These are phyloP conservation scores for Lentinula aciculospora DNA, from an alignment of 768 basidiomycete species.

Conservation along the genomic window DNA sequence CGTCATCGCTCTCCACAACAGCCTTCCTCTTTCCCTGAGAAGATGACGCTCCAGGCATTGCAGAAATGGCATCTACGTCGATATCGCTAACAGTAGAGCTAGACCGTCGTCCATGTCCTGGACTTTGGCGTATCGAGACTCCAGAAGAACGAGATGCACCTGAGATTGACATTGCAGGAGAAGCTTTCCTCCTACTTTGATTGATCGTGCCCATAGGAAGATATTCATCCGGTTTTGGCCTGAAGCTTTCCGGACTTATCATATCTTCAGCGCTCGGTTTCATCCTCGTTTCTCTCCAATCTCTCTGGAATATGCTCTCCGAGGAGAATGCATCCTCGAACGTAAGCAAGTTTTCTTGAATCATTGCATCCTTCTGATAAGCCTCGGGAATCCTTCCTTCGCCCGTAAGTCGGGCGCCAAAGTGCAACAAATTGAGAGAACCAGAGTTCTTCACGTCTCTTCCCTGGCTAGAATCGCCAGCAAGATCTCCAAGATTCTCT, in stretches of 20 bases:
- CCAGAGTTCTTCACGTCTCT: conserved; percentile 56
- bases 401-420: conserved; percentile 60
- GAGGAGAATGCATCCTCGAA: conserved; percentile 62
- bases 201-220: no score
- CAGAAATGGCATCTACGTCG: conserved; percentile 36
- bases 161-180: conserved; percentile 32
- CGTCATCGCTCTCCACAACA: conserved; percentile 42
- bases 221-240: background rate
- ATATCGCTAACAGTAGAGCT: conserved; percentile 38
- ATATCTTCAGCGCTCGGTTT: conserved; percentile 28
- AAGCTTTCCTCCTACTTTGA: conserved; percentile 21
- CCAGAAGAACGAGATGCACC: conserved; percentile 36
- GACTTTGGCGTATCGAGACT: conserved; percentile 50
- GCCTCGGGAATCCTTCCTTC: conserved; percentile 39
- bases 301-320: conserved; percentile 64
- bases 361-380: conserved; percentile 22
- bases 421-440: conserved; percentile 68
- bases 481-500: conserved; percentile 64
- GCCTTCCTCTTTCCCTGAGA: conserved; percentile 46
- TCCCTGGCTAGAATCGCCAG: conserved; percentile 29
- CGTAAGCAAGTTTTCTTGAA: conserved; percentile 42
- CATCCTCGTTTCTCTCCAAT: conserved; percentile 72
- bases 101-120: conserved; percentile 37
- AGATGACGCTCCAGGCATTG: conserved; percentile 14
- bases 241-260: background rate